Base-by-base conservation (phyloP, 768 basidiomycete species). In the Pleurotus salmoneostramineus region DNA sequence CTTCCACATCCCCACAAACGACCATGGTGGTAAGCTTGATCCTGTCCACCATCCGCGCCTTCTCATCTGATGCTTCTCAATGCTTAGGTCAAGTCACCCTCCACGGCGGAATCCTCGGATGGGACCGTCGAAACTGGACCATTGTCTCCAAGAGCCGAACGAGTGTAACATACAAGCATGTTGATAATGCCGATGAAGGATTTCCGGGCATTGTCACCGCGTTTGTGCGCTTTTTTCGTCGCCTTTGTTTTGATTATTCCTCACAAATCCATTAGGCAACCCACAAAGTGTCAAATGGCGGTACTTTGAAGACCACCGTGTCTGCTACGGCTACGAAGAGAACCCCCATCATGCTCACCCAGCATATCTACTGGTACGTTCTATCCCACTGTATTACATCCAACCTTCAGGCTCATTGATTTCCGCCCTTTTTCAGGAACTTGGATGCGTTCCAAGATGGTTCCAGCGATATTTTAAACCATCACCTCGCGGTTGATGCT, bases 281-380 rank as follows among this genome's bases (percentile, higher is more conserved):
- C 0, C 80, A 83, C 62, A 66, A 74, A 0, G 79, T 82, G 1
- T 68, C 65, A 40, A 74, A 80, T 54, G 74, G 74, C 2, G 78
- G 80, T 12, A 65, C 74, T 5, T 65, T 81, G 44, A 68, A 72
- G 32, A 80, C 77, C 0, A 66, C 63, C 3, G 68, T 83, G n/a
- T 71, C 73, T 36, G 81, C 81, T 0, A 74, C 68, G 5, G 78
- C 81, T 0, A 76, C 77, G 0, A 67, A 82, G 61, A 71, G 76
- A 75, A 83, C 83, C 2, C 82, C 82, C 0, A 81, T 83, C 54
- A 81, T 83, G 82, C 64, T 82, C 32, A 82, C 81, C 0, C 79
- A 80, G 57, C 82, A 83, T 60, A 71, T 78, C 34, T 84, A 83
- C 64, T 81, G 79, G 81, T 78, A 40, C 14, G 37, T 40, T n/a